Percentiles rank a stretch among this genome's conserved stretches.
Conservation (phyloP, 2,329 filamentous ascomycete genomes). For the Magnaporthiopsis poae region DNA sequence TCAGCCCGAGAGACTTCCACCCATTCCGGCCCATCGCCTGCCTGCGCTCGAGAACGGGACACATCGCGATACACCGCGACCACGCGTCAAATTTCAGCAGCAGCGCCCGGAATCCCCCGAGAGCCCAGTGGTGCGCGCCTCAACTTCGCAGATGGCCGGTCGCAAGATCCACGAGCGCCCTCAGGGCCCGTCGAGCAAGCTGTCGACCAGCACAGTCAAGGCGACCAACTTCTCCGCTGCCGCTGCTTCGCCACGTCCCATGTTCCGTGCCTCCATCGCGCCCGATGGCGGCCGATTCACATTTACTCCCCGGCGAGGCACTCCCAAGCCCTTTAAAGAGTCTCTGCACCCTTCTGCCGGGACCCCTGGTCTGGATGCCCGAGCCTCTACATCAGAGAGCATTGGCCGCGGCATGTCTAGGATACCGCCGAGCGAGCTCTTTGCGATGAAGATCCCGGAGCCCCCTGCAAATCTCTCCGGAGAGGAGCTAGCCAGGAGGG, state of each 20-base stretch:
- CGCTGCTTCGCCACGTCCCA: conserved; percentile 21
- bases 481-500: conserved; percentile 41
- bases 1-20: conserved; percentile 1
- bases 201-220: conserved; percentile 15
- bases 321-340: conserved; percentile 35
- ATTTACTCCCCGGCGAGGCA: conserved; percentile 35
- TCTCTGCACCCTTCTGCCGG: conserved; percentile 32
- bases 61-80: conserved; percentile 7
- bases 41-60: conserved; percentile 2
- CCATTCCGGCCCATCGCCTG: not conserved
- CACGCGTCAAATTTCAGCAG: conserved; percentile 15
- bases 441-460: conserved; percentile 48
- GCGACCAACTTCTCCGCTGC: conserved; percentile 21
- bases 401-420: conserved; percentile 40
- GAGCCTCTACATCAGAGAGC: conserved; percentile 36
- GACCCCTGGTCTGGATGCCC: conserved; percentile 34
- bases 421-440: conserved; percentile 41
- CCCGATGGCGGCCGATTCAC: conserved; percentile 20
- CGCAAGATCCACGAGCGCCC: conserved; percentile 26
- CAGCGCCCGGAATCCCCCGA: conserved; percentile 18
- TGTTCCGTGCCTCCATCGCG: conserved; percentile 22
- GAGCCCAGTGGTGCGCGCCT: conserved; percentile 25
- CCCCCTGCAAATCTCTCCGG: conserved; percentile 47
- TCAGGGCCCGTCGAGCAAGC: conserved; percentile 23
- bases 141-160: conserved; percentile 22